Percentiles rank a stretch among this genome's conserved stretches.
These are phyloP conservation scores for Yarrowia yakushimensis DNA, from an alignment of 805 yeast species.

Conservation along the genomic window DNA sequence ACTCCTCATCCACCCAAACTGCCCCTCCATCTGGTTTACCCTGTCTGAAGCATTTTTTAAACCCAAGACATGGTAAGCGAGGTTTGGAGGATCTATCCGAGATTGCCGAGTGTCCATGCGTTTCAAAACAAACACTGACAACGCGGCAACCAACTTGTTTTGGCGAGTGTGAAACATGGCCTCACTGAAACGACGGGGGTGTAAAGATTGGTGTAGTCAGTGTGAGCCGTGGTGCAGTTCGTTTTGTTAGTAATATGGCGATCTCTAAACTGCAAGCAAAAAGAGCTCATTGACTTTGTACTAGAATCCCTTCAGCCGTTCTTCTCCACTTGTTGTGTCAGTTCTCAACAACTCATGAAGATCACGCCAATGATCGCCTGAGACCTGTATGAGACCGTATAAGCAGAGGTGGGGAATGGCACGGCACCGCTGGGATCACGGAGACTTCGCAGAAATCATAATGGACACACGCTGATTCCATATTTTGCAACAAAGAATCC, in stretches of 20 bases:
- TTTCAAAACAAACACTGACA: conserved; percentile 4
- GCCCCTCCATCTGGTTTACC: background rate
- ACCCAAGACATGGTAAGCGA: conserved; percentile 13
- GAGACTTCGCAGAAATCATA: background rate
- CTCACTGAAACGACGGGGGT: background rate
- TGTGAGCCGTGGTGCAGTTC: too few species aligned
- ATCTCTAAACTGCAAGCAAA: too few species aligned
- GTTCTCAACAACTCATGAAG: background rate
- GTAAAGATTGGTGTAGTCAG: too few species aligned
- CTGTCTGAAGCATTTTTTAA: too few species aligned
- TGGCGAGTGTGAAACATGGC: background rate
- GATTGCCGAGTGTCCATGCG: conserved; percentile 2
- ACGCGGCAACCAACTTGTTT: background rate
- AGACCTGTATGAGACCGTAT: background rate
- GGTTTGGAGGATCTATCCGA: conserved; percentile 14
- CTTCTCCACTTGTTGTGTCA: background rate
- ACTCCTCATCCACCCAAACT: background rate
- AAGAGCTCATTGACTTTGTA: too few species aligned
- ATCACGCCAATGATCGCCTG: background rate
- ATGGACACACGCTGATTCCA: too few species aligned
- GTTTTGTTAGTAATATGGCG: too few species aligned
- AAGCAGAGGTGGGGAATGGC: background rate
- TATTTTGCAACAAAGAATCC: too few species aligned
- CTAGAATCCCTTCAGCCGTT: too few species aligned
- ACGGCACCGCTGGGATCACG: background rate